Base-by-base conservation (phyloP, 257 asterid genomes). In the Nicotiana benthamiana region DNA sequence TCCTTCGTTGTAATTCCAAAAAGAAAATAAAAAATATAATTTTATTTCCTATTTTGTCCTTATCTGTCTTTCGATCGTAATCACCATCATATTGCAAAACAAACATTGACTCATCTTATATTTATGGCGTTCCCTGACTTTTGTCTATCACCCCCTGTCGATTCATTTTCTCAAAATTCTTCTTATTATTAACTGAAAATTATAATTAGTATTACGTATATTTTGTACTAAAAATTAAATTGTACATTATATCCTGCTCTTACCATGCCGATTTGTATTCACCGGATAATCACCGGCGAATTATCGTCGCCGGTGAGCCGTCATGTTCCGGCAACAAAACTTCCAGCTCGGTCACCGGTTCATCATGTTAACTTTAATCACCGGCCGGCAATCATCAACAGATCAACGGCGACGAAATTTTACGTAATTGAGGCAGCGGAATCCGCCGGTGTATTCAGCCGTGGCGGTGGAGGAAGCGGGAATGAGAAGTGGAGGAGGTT, bases 241-340 rank as follows among this genome's bases (percentile, higher is more conserved):
- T 70, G 12, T 22, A 46, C 43, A 24, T 15, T 46, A 56, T 17
- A 56, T 56, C 22, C 8, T 8, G 24, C 12, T 56, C 78, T 48
- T 32, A 79, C 46, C 64, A 79, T 79, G 82, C 10, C 82, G 32
- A 17, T 32, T 30, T 79, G 52, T 34, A 28, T 15, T 79, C 77
- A 54, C 52, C 82, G 53, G 36, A 51, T 79, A 27, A 64, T 26
- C 52, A 54, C 63, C 43, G 83, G 80, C 61, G 60, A 61, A 74
- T 16, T 28, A 4, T 30, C 80, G 12, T 17, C 16, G 72, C 80
- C 52, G 16, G 36, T n/a, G 24, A 46, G 74, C 32, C 28, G 52
- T 20, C 63, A 60, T 46, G 17, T 64, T 11, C 82, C 77, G 61
- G 77, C 43, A 18, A 9, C 64, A 27, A 22, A 64, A 27, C 36